These are phyloP conservation scores for Pythium aristosporum DNA, from an alignment of 352 stramenopile species.

Conservation along the genomic window DNA sequence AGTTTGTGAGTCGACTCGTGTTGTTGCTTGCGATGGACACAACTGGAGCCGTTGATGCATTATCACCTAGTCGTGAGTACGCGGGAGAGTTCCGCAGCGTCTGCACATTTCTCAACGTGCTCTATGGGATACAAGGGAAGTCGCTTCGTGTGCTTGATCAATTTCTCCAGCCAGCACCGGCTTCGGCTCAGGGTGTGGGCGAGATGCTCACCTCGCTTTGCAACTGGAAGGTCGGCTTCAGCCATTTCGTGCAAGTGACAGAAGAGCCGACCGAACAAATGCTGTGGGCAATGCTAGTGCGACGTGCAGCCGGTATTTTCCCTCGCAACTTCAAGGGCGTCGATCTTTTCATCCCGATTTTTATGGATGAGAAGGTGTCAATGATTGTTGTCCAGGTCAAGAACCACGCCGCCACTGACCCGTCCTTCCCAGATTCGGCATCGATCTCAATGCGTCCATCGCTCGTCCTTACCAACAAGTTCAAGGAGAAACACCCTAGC, in stretches of 20 bases:
- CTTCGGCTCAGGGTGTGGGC: not conserved
- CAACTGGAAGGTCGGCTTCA: constrained; percentile 29
- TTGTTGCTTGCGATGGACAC: constrained; percentile 19
- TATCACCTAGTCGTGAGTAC: not conserved
- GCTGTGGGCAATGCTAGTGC: constrained; percentile 30
- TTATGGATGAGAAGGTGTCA: not conserved
- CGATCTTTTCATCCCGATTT: constrained; percentile 27
- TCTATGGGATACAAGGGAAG: not conserved
- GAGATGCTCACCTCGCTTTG: not conserved
- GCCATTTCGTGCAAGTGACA: constrained; percentile 32
- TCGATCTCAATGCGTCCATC: not conserved
- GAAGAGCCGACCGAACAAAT: constrained; percentile 21
- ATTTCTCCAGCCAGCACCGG: no score
- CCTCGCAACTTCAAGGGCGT: constrained; percentile 6
- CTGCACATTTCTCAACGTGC: not conserved
- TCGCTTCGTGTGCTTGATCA: no score
- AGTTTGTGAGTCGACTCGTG: constrained; percentile 9
- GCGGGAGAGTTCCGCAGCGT: constrained; percentile 3
- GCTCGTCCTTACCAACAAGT: not conserved
- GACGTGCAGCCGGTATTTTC: constrained; percentile 25
- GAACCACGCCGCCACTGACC: not conserved
- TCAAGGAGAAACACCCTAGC: not conserved
- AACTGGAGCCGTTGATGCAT: not conserved
- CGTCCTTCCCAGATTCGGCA: not conserved
- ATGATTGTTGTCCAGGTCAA: constrained; percentile 9